These are phyloP conservation scores for Tricharina praecox DNA, from an alignment of 495 filamentous ascomycete species.

Conservation along the genomic window DNA sequence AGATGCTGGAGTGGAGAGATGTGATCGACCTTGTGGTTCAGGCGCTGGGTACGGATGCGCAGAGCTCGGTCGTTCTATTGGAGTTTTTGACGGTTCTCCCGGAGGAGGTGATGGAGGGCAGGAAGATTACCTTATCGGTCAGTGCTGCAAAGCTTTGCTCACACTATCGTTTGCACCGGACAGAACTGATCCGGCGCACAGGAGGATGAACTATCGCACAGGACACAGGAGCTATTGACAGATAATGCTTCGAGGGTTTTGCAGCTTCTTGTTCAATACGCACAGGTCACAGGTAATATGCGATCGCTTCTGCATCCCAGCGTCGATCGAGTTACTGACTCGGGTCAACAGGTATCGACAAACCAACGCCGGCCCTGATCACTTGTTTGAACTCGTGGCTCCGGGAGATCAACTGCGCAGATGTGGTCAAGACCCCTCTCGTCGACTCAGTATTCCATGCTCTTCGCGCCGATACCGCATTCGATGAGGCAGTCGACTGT, in stretches of 20 bases:
- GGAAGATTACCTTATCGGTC: constrained; percentile 97
- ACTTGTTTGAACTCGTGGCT: constrained; percentile 95
- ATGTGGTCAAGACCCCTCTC: constrained; percentile 71
- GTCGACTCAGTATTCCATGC: constrained; percentile 65
- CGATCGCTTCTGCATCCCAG: not conserved
- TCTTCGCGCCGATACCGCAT: constrained; percentile 54
- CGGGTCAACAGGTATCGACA: not conserved
- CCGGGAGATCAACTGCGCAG: constrained; percentile 67
- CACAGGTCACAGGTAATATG: constrained; percentile 69
- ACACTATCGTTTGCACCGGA: too few relatives aligned
- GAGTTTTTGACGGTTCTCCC: constrained; percentile 93
- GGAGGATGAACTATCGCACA: constrained; percentile 76
- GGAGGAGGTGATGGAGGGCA: constrained; percentile 97
- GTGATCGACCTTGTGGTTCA: constrained; percentile 66
- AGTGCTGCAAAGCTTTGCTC: too few relatives aligned
- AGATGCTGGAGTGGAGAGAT: constrained; percentile 93
- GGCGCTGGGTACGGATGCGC: constrained; percentile 56
- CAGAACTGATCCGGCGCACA: too few relatives aligned
- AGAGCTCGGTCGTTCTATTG: constrained; percentile 65
- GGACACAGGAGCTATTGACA: constrained; percentile 74
- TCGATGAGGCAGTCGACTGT: constrained; percentile 84
- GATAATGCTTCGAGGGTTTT: constrained; percentile 81
- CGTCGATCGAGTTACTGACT: not conserved
- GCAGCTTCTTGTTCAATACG: constrained; percentile 66
- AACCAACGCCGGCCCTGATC: constrained; percentile 70